These are phyloP conservation scores for Ganoderma leucocontextum DNA, from an alignment of 1,284 basidiomycete genomes.

Conservation along the genomic window DNA sequence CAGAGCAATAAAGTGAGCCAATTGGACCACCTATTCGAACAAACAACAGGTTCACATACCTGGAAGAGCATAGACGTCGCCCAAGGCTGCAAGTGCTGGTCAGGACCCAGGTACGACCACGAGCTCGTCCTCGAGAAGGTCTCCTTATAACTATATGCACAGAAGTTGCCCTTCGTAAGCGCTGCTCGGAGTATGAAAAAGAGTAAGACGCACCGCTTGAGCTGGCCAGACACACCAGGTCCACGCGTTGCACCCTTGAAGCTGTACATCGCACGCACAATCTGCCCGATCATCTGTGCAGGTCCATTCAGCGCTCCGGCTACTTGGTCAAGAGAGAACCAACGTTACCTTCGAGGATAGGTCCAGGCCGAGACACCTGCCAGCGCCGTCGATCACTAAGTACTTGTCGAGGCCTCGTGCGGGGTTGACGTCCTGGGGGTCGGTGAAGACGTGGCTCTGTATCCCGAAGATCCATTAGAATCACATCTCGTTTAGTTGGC, in stretches of 20 bases:
- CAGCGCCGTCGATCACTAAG: conserved; percentile 61
- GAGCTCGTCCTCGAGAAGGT: conserved; percentile 41
- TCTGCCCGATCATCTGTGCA: conserved; percentile 51
- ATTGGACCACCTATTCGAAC: not conserved
- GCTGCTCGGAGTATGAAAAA: not conserved
- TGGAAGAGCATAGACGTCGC: conserved; percentile 58
- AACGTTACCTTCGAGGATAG: conserved; percentile 58
- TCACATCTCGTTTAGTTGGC: conserved; percentile 6
- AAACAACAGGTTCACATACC: conserved; percentile 37
- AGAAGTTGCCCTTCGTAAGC: not conserved
- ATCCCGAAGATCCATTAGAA: not conserved
- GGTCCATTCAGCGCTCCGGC: not conserved
- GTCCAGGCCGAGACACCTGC: conserved; percentile 60
- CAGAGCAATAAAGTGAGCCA: not conserved
- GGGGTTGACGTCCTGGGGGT: conserved; percentile 56
- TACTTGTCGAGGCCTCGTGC: conserved; percentile 56
- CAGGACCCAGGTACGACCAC: conserved; percentile 55
- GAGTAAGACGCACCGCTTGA: conserved; percentile 50
- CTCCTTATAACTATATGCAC: conserved; percentile 36
- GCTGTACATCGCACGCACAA: conserved; percentile 58
- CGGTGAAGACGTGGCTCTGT: conserved; percentile 44
- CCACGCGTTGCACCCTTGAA: conserved; percentile 59
- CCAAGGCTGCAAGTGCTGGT: conserved; percentile 57
- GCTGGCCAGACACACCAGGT: conserved; percentile 58
- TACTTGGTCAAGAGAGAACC: not conserved